Percentiles rank a stretch among this genome's conserved stretches.
These are phyloP conservation scores for Cutaneotrichosporon arboriforme DNA, from an alignment of 1,284 basidiomycete species.

Conservation along the genomic window DNA sequence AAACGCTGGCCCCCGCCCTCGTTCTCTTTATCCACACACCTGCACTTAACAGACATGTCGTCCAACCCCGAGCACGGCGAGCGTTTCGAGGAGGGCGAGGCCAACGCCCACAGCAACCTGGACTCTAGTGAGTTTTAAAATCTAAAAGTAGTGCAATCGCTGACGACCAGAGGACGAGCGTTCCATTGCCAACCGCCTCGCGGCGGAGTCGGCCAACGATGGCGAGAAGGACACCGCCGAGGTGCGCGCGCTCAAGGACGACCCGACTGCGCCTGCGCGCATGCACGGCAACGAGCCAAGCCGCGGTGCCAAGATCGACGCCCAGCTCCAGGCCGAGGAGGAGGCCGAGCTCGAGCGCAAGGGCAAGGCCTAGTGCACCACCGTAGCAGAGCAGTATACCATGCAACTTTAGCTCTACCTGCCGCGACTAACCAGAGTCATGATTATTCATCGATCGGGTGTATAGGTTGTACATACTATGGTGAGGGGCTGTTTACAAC, in stretches of 20 bases:
- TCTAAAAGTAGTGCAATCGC: background rate
- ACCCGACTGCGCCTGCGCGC: constrained; percentile 9
- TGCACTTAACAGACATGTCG: background rate
- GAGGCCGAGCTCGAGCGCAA: constrained; percentile 15
- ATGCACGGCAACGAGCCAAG: constrained; percentile 17
- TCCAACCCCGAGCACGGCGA: background rate
- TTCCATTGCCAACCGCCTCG: constrained; percentile 6
- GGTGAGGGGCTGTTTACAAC: too few relatives aligned
- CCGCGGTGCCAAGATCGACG: constrained; percentile 15
- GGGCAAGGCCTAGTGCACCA: constrained; percentile 2
- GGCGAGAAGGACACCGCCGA: constrained; percentile 4
- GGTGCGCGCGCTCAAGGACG: constrained; percentile 12
- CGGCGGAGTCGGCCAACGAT: constrained; percentile 1
- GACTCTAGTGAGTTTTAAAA: constrained; percentile 4
- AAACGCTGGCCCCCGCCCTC: background rate
- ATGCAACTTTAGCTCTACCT: too few relatives aligned
- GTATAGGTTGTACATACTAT: too few relatives aligned
- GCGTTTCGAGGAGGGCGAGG: background rate
- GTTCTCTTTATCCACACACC: background rate
- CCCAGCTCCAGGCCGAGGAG: constrained; percentile 12
- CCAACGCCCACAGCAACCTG: constrained; percentile 1
- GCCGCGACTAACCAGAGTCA: too few relatives aligned
- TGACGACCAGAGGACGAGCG: constrained; percentile 8
- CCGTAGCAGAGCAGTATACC: too few relatives aligned
- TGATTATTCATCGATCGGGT: too few relatives aligned